Base-by-base conservation (phyloP, 129 eudicot species). In the Arctium minus region DNA sequence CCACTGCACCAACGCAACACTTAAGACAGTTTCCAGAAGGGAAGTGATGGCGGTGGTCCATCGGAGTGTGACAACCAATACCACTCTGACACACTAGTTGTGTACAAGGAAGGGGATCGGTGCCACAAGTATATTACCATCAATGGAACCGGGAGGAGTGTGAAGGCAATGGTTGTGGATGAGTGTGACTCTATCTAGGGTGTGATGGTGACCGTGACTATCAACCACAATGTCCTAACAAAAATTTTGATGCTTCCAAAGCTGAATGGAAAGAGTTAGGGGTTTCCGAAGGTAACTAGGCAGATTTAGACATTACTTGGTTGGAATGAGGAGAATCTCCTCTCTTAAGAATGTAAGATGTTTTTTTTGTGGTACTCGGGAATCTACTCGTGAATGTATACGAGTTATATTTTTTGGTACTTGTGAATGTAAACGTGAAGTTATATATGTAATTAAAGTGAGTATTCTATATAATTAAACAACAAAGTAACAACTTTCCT, bases 41-140 rank as follows among this genome's bases (percentile, higher is more conserved):
- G 87, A 70, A 85, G 86, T 18, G 92, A 89, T 65, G 90, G 92
- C 2, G 92, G 90, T 12, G 88, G 90, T 38, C 88, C 92, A 15
- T 87, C 90, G 0, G 90, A 77, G 30, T 89, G 92, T 68, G 92
- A 89, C 67, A 60, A 67, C 13, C 76, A 84, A 1, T 89, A 87
- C 81, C 90, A 86, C 78, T 79, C 83, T 13, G 79, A 86, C 86
- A 77, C 82, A 4, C 90, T 88, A 0, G 87, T 89, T 1, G 92
- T 86, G 40, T 44, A 44, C 53, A 42, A 9, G 4, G 56, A 42
- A 39, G 75, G 85, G n/a, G 81, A 76, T 56, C 53, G 86, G 71
- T 86, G 86, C 35, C 78, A 76, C 39, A 77, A 86, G n/a, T 35
- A 31, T 38, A 71, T 86, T 18, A 76, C 37, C 0, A 70, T 86